Evolutionary conservation across 192 early-diverging fungal genomes (phyloP).

Genomic region (Coemansia sp.): DNA sequence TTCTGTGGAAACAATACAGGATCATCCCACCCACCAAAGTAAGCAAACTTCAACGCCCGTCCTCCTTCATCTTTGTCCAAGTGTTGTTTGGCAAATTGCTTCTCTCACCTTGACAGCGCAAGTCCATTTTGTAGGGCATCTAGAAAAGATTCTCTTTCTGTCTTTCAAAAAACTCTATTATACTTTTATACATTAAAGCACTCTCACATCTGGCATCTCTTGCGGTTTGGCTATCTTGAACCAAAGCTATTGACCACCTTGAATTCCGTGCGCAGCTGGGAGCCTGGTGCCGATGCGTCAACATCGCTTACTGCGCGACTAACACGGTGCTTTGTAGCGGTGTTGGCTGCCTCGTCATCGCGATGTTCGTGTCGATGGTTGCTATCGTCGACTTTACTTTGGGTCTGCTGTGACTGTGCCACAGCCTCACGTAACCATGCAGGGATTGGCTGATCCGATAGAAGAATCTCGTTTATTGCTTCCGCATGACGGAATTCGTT

Average conservation of each 20-base stretch:
- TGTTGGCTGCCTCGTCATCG: background rate
- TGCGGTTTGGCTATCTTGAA: background rate
- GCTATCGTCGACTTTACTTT: background rate
- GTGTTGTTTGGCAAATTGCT: too few species aligned
- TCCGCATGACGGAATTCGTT: conserved; percentile 53
- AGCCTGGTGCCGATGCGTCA: background rate
- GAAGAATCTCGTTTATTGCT: conserved; percentile 52
- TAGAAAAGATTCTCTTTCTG: background rate
- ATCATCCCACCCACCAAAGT: too few species aligned
- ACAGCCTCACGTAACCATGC: conserved; percentile 51
- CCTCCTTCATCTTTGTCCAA: too few species aligned
- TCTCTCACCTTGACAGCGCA: too few species aligned
- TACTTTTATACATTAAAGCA: background rate
- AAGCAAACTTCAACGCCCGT: too few species aligned
- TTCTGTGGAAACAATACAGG: too few species aligned
- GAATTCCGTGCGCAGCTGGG: conserved; percentile 11
- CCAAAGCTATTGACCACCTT: conserved; percentile 17
- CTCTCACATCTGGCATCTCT: background rate
- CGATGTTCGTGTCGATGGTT: background rate
- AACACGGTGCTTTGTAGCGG: background rate
- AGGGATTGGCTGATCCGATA: conserved; percentile 52
- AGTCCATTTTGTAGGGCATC: too few species aligned
- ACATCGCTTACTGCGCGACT: background rate
- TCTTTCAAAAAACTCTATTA: background rate
- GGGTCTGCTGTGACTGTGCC: conserved; percentile 25